Conservation (phyloP, 2,329 filamentous ascomycete genomes). For the Colletotrichum cereale region DNA sequence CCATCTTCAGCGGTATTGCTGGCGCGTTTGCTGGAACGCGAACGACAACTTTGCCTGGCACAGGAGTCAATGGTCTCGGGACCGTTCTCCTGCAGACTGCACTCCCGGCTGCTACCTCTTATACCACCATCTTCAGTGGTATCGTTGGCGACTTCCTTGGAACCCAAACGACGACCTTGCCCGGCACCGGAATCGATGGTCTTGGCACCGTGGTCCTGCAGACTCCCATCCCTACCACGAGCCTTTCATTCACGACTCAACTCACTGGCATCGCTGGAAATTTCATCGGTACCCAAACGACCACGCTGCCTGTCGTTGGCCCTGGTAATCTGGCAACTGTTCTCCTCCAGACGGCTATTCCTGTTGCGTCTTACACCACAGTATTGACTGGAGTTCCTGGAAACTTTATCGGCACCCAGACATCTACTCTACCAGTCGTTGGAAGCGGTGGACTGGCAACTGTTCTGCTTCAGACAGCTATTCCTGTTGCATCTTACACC, state of each 20-base stretch:
- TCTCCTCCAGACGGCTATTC: too few relatives aligned
- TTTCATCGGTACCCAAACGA: background rate
- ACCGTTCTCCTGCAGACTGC: constrained; percentile 26
- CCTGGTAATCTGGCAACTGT: background rate
- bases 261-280: constrained; percentile 16
- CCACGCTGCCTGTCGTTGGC: background rate
- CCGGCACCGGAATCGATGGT: background rate
- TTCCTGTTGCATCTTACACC: constrained; percentile 2
- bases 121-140: constrained; percentile 18
- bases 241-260: constrained; percentile 13
- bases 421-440: constrained; percentile 3
- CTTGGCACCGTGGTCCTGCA: constrained; percentile 19
- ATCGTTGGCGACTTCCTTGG: constrained; percentile 17
- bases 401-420: constrained; percentile 11
- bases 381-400: too few relatives aligned
- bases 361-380: too few relatives aligned
- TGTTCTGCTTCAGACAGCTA: constrained; percentile 20
- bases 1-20: constrained; percentile 6
- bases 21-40: constrained; percentile 22
- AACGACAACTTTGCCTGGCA: constrained; percentile 15
- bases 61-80: background rate
- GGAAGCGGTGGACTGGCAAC: constrained; percentile 7
- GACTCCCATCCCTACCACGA: constrained; percentile 23
- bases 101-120: background rate
- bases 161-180: constrained; percentile 13